Percentiles rank a stretch among this genome's conserved stretches.
These are phyloP conservation scores for Corymbia calophylla DNA, from an alignment of 441 rosid genomes.

Conservation along the genomic window DNA sequence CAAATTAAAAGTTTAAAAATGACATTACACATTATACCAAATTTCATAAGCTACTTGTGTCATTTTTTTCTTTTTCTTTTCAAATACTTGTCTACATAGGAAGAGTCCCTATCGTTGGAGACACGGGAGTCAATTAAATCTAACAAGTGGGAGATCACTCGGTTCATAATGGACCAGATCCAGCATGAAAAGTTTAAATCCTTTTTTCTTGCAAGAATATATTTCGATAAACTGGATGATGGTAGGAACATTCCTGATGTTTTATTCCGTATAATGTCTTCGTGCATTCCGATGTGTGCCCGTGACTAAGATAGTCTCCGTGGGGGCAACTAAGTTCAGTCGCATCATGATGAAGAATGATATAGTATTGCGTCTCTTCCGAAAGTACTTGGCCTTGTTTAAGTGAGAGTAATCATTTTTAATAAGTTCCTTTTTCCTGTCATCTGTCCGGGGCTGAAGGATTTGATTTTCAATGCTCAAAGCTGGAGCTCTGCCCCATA, in stretches of 20 bases:
- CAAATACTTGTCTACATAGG: not conserved
- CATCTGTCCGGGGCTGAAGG: not conserved
- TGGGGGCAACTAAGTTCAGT: not conserved
- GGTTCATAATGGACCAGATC: not conserved
- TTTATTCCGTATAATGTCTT: not conserved
- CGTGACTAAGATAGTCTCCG: not conserved
- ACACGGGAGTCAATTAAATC: not conserved
- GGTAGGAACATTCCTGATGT: not conserved
- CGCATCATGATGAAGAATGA: not conserved
- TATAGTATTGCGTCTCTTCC: not conserved
- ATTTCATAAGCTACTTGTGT: accelerated
- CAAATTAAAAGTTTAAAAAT: accelerated
- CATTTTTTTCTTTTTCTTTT: not conserved
- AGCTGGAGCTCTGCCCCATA: not conserved
- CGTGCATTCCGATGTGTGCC: not conserved
- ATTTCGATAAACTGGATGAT: not conserved
- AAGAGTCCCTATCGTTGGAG: accelerated
- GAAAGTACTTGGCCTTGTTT: not conserved
- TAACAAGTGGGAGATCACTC: not conserved
- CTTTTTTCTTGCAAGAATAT: not conserved
- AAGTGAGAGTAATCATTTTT: not conserved
- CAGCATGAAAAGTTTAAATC: not conserved
- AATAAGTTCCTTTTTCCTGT: not conserved
- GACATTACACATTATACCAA: accelerated
- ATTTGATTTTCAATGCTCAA: not conserved